A percentile compares a stretch with the other conserved stretches of the same genome.
Conservation (phyloP, 164 flowering plant genomes). For the Liriodendron chinense region DNA sequence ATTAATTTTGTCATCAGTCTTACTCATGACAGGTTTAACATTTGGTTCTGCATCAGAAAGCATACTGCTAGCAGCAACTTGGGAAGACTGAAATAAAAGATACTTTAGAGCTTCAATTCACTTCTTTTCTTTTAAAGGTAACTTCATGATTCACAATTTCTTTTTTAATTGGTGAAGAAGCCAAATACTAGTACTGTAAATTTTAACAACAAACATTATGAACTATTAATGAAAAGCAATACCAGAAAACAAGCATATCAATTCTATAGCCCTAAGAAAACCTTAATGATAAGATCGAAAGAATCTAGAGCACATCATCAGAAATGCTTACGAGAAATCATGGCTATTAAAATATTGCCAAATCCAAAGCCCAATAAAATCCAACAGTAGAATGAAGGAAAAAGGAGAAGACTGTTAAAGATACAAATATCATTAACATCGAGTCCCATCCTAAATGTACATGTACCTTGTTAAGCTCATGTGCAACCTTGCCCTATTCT, state of each 20-base stretch:
- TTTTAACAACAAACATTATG: neutral
- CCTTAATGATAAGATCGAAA: neutral
- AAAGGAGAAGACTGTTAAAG: neutral
- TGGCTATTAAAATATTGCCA: neutral
- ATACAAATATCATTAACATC: neutral
- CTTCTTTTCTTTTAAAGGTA: no score
- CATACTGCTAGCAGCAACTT: slow-evolving; percentile 52
- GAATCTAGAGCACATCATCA: neutral
- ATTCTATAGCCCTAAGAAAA: neutral
- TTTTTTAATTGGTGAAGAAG: neutral
- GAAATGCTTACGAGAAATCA: neutral
- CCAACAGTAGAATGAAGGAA: neutral
- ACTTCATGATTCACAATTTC: neutral
- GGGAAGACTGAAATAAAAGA: slow-evolving; percentile 54
- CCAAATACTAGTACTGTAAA: neutral
- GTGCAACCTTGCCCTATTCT: neutral
- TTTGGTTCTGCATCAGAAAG: slow-evolving; percentile 31
- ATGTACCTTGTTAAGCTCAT: neutral
- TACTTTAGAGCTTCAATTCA: neutral
- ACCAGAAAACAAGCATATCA: neutral
- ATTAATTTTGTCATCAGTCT: slow-evolving; percentile 60
- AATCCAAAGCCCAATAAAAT: neutral
- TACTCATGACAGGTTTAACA: slow-evolving; percentile 37
- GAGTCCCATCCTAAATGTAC: neutral
- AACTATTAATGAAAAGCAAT: neutral